These are phyloP conservation scores for Tuber aestivum DNA, from an alignment of 495 filamentous ascomycete species.

Conservation along the genomic window DNA sequence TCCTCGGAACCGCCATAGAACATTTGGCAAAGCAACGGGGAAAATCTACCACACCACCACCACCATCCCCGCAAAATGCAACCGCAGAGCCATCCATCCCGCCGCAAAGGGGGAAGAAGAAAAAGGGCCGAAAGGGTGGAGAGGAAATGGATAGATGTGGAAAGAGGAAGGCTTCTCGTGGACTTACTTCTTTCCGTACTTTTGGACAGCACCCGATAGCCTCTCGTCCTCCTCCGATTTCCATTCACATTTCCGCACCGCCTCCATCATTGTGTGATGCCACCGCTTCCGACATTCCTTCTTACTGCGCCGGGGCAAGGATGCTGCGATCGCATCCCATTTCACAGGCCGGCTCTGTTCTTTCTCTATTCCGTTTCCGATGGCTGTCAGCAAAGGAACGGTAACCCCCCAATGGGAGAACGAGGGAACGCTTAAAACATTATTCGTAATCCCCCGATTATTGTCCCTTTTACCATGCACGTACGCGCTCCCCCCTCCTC, in stretches of 20 bases:
- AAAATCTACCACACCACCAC: neutral
- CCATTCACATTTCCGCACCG: constrained; percentile 46
- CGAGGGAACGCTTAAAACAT: neutral
- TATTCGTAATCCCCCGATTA: neutral
- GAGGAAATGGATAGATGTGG: constrained; percentile 3
- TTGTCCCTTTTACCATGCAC: neutral
- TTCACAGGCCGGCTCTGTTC: constrained; percentile 43
- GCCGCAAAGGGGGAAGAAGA: neutral
- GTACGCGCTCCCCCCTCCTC: neutral
- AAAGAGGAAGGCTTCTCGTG: neutral
- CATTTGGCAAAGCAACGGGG: neutral
- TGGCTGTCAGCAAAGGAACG: constrained; percentile 20
- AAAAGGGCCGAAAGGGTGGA: neutral
- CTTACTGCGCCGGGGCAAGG: constrained; percentile 46
- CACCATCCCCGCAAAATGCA: neutral
- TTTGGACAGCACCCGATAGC: constrained; percentile 42
- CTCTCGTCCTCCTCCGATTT: constrained; percentile 45
- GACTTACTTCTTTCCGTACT: constrained; percentile 43
- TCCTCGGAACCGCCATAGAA: neutral
- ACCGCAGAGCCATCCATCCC: neutral
- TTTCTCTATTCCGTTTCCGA: constrained; percentile 24
- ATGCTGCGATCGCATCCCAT: constrained; percentile 45
- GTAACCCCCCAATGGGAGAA: neutral
- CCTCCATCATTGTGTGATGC: constrained; percentile 45
- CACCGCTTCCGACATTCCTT: constrained; percentile 48